Conservation (phyloP, 1,284 basidiomycete genomes). For the Heterobasidion irregulare region DNA sequence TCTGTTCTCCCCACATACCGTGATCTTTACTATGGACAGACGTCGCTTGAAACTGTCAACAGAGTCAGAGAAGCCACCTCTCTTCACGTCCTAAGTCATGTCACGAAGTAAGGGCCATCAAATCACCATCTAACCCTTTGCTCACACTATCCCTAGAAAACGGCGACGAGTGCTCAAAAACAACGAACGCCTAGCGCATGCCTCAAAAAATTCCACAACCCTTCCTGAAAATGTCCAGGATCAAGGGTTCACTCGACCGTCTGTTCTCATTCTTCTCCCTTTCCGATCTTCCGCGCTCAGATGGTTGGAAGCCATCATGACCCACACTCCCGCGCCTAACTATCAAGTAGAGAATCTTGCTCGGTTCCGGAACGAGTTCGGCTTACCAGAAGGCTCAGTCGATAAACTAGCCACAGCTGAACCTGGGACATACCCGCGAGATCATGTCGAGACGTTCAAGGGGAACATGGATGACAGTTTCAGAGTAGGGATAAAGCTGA, state of each 20-base stretch:
- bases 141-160: constrained; percentile 48
- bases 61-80: constrained; percentile 58
- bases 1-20: constrained; percentile 57
- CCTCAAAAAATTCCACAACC: constrained; percentile 44
- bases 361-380: constrained; percentile 80
- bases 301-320: constrained; percentile 66
- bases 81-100: constrained; percentile 78
- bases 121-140: neutral
- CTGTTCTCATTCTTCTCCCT: constrained; percentile 85
- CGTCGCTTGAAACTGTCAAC: constrained; percentile 44
- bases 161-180: constrained; percentile 90
- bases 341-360: constrained; percentile 82
- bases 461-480: constrained; percentile 99
- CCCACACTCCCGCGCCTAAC: constrained; percentile 55
- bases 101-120: constrained; percentile 57
- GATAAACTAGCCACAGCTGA: constrained; percentile 79
- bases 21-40: constrained; percentile 68
- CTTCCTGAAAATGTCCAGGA: constrained; percentile 78
- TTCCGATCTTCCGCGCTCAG: constrained; percentile 84
- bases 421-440: constrained; percentile 73
- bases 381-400: constrained; percentile 66
- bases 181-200: constrained; percentile 80
- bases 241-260: constrained; percentile 96
- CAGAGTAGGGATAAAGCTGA: constrained; percentile 87
- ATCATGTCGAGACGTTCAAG: constrained; percentile 90